Base-by-base conservation (phyloP, 1,139 yeast genomes). In the Suhomyces chickasaworum region DNA sequence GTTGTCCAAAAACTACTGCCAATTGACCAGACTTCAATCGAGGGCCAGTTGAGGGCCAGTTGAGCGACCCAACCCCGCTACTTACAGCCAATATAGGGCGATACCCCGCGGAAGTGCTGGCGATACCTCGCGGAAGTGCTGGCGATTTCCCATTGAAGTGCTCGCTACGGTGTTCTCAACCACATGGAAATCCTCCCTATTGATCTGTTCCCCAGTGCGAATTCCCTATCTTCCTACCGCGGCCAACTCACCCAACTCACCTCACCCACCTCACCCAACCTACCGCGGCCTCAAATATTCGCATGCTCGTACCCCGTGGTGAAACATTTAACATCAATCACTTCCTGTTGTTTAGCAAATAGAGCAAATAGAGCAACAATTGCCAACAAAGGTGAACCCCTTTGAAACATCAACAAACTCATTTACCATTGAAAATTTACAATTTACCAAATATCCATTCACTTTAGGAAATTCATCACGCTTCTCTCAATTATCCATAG, bases 301-400 rank as follows among this genome's bases (percentile, higher is more conserved):
- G 32, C 32, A 29, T 15, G 32, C 32, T 29, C 32, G 18, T 29
- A 29, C 32, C 32, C 32, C 32, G 32, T 29, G 32, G 32, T 13
- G 16, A 13, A 13, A 29, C 32, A 29, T 29, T 29, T 29, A 29
- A 29, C 17, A 13, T 13, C 32, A 29, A 15, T 7, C 16, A 29
- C 32, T 13, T 29, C 32, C 17, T 6, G 18, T 12, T 15, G 17
- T 15, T 15, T 15, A 13, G 16, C 17, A 15, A 25, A 13, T 29
- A 13, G 16, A 13, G 18, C 17, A 29, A 13, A 7, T 29, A 7
- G 10, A 9, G 17, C 16, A 29, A 29, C 29, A 8, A 15, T 29
- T 29, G 32, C 21, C 30, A 7, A 12, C 18, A 15, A 37, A 21
- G 15, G 36, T 31, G 21, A 18, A 13, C 9, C 32, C 3, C 12